Conservation (phyloP, 108 stramenopile species). For the Aurantiochytrium sp. region DNA sequence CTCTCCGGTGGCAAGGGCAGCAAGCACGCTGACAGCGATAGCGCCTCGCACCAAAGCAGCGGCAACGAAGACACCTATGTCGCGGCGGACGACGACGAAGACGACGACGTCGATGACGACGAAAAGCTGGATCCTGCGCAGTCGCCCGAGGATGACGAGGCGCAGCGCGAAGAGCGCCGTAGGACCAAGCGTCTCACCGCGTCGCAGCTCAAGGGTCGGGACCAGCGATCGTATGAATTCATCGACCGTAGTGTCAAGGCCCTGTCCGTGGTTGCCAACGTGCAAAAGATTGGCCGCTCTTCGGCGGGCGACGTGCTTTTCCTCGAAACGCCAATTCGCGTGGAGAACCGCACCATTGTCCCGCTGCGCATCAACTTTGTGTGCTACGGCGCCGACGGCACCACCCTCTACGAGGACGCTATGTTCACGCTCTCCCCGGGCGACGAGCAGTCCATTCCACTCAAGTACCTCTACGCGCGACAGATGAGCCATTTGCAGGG, state of each 20-base stretch:
- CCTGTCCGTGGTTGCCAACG: neutral
- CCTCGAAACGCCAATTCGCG: neutral
- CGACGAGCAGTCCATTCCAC: neutral
- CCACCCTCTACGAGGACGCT: neutral
- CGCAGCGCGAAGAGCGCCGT: neutral
- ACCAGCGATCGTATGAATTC: neutral
- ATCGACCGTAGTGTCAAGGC: neutral
- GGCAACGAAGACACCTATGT: no score
- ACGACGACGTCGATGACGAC: neutral
- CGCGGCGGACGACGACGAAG: no score
- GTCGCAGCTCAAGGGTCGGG: neutral
- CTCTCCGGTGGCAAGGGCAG: no score
- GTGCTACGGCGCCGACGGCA: neutral
- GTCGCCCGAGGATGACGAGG: neutral
- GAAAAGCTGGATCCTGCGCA: neutral
- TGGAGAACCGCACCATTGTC: slow-evolving; percentile 20
- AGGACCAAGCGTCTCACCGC: neutral
- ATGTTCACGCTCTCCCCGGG: slow-evolving; percentile 5
- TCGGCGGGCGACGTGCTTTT: slow-evolving; percentile 24
- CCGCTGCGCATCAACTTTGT: neutral
- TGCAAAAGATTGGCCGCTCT: slow-evolving; percentile 10
- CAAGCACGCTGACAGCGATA: no score
- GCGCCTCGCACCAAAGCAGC: no score
- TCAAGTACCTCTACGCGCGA: neutral
- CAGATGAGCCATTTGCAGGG: neutral